phyloP scores from a whole-genome alignment of 2,329 filamentous ascomycete species.

The Cladophialophora chaetospira region DNA sequence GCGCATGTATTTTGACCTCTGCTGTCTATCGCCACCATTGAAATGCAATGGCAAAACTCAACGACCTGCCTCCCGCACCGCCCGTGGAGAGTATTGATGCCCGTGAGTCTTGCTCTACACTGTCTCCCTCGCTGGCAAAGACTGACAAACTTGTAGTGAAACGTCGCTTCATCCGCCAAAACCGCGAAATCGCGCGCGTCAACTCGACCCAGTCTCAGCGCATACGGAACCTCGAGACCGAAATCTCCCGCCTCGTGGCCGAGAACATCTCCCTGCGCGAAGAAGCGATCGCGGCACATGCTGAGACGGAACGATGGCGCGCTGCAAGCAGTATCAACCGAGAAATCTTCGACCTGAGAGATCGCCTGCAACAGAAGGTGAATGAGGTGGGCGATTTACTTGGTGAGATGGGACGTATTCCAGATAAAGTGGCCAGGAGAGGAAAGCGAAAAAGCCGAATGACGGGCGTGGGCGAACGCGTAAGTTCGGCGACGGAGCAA shows the following conservation, averaged over 20 bases:
- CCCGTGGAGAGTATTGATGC: slow-evolving; percentile 51
- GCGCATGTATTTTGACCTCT: neutral
- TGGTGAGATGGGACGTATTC: slow-evolving; percentile 52
- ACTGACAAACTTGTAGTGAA: slow-evolving; percentile 52
- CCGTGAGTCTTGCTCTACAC: slow-evolving; percentile 40
- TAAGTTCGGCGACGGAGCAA: slow-evolving; percentile 33
- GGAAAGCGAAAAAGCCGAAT: slow-evolving; percentile 26
- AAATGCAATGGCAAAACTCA: slow-evolving; percentile 51
- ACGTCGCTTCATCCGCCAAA: slow-evolving; percentile 65
- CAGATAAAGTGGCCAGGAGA: slow-evolving; percentile 23
- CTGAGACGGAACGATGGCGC: slow-evolving; percentile 54
- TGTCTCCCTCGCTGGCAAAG: neutral
- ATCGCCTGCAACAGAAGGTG: slow-evolving; percentile 58
- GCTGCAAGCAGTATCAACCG: slow-evolving; percentile 48
- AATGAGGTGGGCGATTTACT: slow-evolving; percentile 58
- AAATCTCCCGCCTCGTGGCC: slow-evolving; percentile 60
- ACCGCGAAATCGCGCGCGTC: slow-evolving; percentile 65
- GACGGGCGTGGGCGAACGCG: neutral
- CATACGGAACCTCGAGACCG: slow-evolving; percentile 64
- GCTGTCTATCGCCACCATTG: neutral
- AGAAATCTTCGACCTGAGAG: slow-evolving; percentile 55
- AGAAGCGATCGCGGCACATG: slow-evolving; percentile 59
- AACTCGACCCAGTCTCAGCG: slow-evolving; percentile 67
- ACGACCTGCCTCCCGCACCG: slow-evolving; percentile 44
- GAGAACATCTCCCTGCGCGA: slow-evolving; percentile 64